phyloP scores from a whole-genome alignment of 306 rosid species.

The Rosa persica region DNA sequence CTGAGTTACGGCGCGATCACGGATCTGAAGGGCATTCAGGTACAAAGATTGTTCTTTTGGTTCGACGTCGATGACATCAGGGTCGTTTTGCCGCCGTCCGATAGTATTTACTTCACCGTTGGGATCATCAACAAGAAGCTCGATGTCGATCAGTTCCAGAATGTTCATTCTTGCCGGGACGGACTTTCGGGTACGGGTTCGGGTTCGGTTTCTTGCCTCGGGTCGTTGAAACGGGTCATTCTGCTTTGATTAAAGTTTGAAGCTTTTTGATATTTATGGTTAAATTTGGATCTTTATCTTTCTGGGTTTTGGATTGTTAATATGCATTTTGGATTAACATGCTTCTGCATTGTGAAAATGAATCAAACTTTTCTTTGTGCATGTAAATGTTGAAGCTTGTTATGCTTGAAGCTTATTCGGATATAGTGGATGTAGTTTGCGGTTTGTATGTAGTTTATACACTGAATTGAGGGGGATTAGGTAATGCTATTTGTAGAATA shows the following conservation, averaged over 20 bases:
- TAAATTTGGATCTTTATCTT: too few relatives aligned
- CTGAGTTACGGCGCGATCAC: too few relatives aligned
- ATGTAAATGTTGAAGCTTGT: not conserved
- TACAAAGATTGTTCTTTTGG: conserved; percentile 68
- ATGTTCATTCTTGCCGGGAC: too few relatives aligned
- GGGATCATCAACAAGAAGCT: conserved; percentile 85
- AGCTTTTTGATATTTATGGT: too few relatives aligned
- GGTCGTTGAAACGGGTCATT: conserved; percentile 13
- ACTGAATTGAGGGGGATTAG: not conserved
- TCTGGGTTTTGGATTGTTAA: not conserved
- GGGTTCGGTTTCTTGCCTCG: conserved; percentile 64
- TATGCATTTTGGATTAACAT: not conserved
- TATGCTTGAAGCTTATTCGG: not conserved
- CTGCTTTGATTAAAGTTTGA: not conserved
- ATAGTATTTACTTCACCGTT: conserved; percentile 70
- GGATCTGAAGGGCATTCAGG: conserved; percentile 76
- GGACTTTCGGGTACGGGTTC: conserved; percentile 11
- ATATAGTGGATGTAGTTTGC: not conserved
- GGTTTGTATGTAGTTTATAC: not conserved
- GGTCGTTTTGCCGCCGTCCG: conserved; percentile 87
- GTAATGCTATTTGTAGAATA: not conserved
- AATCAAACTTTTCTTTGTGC: not conserved
- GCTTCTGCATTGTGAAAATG: not conserved
- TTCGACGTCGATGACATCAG: conserved; percentile 73
- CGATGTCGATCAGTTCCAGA: conserved; percentile 15